A percentile compares a stretch with the other conserved stretches of the same genome.
Conservation (phyloP, 2,329 filamentous ascomycete genomes). For the Fusarium lateritium region DNA sequence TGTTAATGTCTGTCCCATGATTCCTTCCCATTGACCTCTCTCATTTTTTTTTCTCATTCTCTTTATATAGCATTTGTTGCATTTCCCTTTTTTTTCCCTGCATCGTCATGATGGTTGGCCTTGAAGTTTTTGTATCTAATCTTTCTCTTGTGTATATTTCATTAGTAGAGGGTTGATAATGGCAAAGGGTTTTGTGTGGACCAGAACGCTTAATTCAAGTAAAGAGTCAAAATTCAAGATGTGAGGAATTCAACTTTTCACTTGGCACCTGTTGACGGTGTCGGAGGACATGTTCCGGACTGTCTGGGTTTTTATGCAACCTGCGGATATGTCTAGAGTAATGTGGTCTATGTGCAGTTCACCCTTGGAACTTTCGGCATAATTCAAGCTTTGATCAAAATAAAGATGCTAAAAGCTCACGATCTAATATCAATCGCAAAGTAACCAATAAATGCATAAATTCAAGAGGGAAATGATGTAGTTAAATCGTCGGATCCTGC, state of each 20-base stretch:
- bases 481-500: no score
- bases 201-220: constrained; percentile 6
- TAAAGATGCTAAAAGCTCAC: neutral
- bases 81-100: constrained; percentile 22
- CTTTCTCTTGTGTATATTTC: constrained; percentile 43
- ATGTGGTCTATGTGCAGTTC: no score
- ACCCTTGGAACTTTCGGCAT: no score
- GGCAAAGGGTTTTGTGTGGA: constrained; percentile 32
- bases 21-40: constrained; percentile 17
- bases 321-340: no score
- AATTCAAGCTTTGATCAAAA: neutral
- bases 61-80: constrained; percentile 37
- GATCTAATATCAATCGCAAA: neutral
- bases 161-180: constrained; percentile 31
- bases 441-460: no score
- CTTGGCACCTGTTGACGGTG: neutral
- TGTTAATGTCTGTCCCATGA: constrained; percentile 6
- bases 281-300: no score
- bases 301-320: no score
- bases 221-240: no score
- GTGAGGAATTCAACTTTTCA: neutral
- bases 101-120: constrained; percentile 39
- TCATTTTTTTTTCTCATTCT: constrained; percentile 21
- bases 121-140: constrained; percentile 45
- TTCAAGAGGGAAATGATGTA: no score